Evolutionary conservation across 495 filamentous ascomycete species (phyloP).

Genomic region (Penicillium goetzii): DNA sequence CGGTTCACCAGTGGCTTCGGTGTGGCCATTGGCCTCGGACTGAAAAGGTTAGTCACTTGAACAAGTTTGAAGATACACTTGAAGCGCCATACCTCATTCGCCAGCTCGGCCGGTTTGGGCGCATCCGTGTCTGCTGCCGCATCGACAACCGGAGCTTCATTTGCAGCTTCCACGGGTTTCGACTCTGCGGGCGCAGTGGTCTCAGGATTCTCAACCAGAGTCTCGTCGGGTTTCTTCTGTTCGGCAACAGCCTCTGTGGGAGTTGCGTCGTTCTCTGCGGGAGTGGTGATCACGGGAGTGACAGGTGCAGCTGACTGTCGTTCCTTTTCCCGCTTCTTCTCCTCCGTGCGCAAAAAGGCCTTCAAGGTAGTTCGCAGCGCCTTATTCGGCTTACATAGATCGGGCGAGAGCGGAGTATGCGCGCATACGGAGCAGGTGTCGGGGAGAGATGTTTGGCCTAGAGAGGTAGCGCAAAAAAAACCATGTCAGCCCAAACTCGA

Average conservation of each 20-base stretch:
- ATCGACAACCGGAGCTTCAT: conserved; percentile 13
- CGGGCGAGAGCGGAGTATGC: conserved; percentile 80
- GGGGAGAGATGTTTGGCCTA: conserved; percentile 77
- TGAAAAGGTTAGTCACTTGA: neutral
- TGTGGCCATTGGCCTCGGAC: conserved; percentile 1
- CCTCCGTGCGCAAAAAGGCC: conserved; percentile 82
- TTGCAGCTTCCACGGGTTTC: neutral
- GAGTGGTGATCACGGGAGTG: conserved; percentile 27
- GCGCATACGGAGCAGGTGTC: conserved; percentile 90
- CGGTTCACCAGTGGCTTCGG: conserved; percentile 11
- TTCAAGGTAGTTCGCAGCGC: conserved; percentile 83
- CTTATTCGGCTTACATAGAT: conserved; percentile 88
- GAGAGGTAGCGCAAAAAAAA: neutral
- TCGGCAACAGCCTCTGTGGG: conserved; percentile 19
- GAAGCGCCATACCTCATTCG: conserved; percentile 16
- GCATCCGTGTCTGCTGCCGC: neutral
- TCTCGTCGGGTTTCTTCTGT: neutral
- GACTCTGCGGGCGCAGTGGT: conserved; percentile 7
- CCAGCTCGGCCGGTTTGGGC: neutral
- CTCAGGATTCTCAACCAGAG: conserved; percentile 7
- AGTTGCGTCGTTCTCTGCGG: conserved; percentile 27
- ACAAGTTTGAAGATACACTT: neutral
- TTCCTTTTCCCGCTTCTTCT: conserved; percentile 78
- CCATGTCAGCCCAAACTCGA: conserved; percentile 27
- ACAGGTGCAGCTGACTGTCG: conserved; percentile 45